Evolutionary conservation across 257 asterid species (phyloP).

Genomic region (Gentiana dahurica): DNA sequence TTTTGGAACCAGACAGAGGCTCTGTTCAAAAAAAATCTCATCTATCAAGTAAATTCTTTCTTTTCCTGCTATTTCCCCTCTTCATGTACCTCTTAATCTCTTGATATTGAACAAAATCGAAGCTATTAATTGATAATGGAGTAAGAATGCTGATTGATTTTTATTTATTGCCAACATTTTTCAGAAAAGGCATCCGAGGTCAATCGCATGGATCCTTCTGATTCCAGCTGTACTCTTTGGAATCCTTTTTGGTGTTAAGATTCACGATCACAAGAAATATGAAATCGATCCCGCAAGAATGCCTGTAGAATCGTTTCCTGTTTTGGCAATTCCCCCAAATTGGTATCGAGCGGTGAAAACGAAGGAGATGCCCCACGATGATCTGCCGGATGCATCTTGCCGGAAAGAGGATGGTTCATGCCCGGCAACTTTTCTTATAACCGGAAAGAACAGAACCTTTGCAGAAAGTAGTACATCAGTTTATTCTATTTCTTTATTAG

Average conservation of each 20-base stretch:
- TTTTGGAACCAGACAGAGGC: constrained; percentile 24
- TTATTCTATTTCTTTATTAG: neutral
- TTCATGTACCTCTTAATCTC: too few relatives aligned
- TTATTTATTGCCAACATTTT: neutral
- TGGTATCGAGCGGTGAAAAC: constrained; percentile 22
- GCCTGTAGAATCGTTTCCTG: constrained; percentile 11
- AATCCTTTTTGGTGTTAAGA: constrained; percentile 6
- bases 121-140: too few relatives aligned
- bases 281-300: fast-evolving
- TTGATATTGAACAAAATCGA: too few relatives aligned
- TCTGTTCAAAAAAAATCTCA: constrained; percentile 19
- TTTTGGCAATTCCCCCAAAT: constrained; percentile 20
- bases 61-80: too few relatives aligned
- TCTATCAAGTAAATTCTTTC: constrained; percentile 12
- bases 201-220: constrained; percentile 16
- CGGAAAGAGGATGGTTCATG: constrained; percentile 17
- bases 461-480: constrained; percentile 18
- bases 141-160: too few relatives aligned
- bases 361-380: constrained; percentile 5
- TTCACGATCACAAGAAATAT: neutral
- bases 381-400: constrained; percentile 30
- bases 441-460: constrained; percentile 24
- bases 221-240: constrained; percentile 19
- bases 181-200: constrained; percentile 19
- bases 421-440: constrained; percentile 21